A percentile compares a stretch with the other conserved stretches of the same genome.
Evolutionary conservation across 768 basidiomycete genomes (phyloP).

Genomic region (Pleurotus djamor): DNA sequence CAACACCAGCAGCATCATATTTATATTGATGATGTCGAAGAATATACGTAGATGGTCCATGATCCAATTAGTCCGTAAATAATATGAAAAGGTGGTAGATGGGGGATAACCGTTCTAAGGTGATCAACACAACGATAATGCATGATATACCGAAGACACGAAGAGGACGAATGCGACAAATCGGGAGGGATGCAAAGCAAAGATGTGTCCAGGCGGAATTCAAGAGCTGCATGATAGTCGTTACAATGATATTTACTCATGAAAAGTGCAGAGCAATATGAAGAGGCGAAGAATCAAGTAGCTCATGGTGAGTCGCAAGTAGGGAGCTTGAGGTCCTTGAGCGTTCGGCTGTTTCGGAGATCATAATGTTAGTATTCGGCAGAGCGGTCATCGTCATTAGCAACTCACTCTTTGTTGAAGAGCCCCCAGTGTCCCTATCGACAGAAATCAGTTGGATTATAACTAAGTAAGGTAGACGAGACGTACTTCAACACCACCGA

Average conservation of each 20-base stretch:
- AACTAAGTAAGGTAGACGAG: neutral
- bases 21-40: neutral
- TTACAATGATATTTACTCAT: neutral
- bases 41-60: slow-evolving; percentile 1
- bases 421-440: slow-evolving; percentile 46
- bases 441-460: slow-evolving; percentile 2
- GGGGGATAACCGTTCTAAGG: neutral
- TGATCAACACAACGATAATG: neutral
- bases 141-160: neutral
- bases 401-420: slow-evolving; percentile 38
- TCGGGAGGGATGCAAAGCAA: neutral
- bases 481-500: slow-evolving; percentile 71
- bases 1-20: neutral
- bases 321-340: slow-evolving; percentile 73
- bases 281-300: neutral
- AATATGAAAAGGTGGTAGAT: neutral
- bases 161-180: neutral
- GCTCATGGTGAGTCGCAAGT: slow-evolving; percentile 43
- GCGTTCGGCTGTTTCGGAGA: slow-evolving; percentile 41
- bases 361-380: neutral
- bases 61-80: slow-evolving; percentile 7
- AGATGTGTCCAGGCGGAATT: neutral
- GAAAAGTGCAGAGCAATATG: too few species aligned
- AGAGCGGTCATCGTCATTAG: neutral
- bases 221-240: neutral